Conservation (phyloP, 2,329 filamentous ascomycete species). For the Monilinia polystroma region DNA sequence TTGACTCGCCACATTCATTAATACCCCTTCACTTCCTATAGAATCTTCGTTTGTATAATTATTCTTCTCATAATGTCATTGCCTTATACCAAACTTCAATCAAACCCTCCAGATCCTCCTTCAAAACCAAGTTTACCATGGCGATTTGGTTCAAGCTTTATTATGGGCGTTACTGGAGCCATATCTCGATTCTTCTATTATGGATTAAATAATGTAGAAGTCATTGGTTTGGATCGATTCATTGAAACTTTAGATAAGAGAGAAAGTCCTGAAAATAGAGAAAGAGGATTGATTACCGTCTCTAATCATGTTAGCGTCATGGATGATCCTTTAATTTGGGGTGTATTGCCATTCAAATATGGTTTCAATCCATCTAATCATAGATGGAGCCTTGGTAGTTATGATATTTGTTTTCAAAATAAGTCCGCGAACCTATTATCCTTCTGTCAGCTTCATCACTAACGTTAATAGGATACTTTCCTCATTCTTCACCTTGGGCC, state of each 20-base stretch:
- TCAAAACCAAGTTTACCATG: slow-evolving; percentile 52
- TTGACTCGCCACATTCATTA: slow-evolving; percentile 2
- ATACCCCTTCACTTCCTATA: neutral
- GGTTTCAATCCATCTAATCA: slow-evolving; percentile 70
- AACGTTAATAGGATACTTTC: slow-evolving; percentile 56
- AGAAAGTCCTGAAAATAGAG: slow-evolving; percentile 61
- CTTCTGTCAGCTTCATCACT: neutral
- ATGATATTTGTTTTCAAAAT: slow-evolving; percentile 93
- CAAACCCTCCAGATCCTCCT: slow-evolving; percentile 25
- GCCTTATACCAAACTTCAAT: slow-evolving; percentile 25
- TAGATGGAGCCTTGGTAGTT: slow-evolving; percentile 86
- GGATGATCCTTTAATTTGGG: slow-evolving; percentile 95
- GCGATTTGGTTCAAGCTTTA: slow-evolving; percentile 69
- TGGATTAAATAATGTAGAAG: slow-evolving; percentile 71
- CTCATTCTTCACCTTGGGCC: slow-evolving; percentile 83
- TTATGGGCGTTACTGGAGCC: slow-evolving; percentile 71
- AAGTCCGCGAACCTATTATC: slow-evolving; percentile 53
- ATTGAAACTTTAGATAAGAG: slow-evolving; percentile 73
- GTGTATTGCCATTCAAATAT: slow-evolving; percentile 75
- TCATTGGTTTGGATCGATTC: slow-evolving; percentile 74
- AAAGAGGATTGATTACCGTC: slow-evolving; percentile 81
- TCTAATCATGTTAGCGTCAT: slow-evolving; percentile 86
- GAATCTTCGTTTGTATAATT: slow-evolving; percentile 1
- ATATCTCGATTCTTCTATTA: slow-evolving; percentile 74
- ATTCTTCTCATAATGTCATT: slow-evolving; percentile 11